Percentiles rank a stretch among this genome's conserved stretches.
These are phyloP conservation scores for Niveomyces coronatus DNA, from an alignment of 2,329 filamentous ascomycete species.

Conservation along the genomic window DNA sequence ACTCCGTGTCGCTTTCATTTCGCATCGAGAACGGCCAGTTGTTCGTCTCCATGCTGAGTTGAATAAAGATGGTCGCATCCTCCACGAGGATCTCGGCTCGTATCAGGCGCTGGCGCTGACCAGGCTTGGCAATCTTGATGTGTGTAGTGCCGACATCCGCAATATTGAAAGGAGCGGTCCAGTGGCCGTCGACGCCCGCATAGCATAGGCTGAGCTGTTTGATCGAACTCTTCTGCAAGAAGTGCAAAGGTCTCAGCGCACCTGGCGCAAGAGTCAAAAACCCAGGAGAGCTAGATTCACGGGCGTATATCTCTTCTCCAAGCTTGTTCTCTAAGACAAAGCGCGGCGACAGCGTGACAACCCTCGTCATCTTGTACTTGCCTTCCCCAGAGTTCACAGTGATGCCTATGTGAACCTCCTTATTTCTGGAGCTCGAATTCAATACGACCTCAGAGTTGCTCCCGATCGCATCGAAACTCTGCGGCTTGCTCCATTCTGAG, in stretches of 20 bases:
- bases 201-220: constrained; percentile 93
- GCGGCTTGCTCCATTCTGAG: constrained; percentile 92
- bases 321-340: constrained; percentile 94
- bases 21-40: constrained; percentile 99
- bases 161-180: constrained; percentile 97
- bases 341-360: constrained; percentile 83
- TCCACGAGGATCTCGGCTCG: constrained; percentile 87
- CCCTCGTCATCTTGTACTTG: constrained; percentile 96
- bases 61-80: constrained; percentile 84
- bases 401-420: constrained; percentile 85
- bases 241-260: constrained; percentile 79
- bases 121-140: constrained; percentile 84
- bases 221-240: constrained; percentile 68
- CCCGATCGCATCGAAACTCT: constrained; percentile 95
- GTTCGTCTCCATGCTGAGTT: constrained; percentile 81
- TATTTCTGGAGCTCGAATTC: constrained; percentile 56
- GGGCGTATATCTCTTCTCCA: constrained; percentile 76
- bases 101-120: constrained; percentile 79
- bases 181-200: constrained; percentile 88
- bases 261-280: constrained; percentile 67
- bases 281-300: constrained; percentile 85
- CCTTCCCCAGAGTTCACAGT: constrained; percentile 84
- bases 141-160: constrained; percentile 87
- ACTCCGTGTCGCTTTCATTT: constrained; percentile 94
- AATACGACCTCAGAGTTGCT: constrained; percentile 84